Evolutionary conservation across 345 rosid genomes (phyloP).

Genomic region (Kandelia obovata): DNA sequence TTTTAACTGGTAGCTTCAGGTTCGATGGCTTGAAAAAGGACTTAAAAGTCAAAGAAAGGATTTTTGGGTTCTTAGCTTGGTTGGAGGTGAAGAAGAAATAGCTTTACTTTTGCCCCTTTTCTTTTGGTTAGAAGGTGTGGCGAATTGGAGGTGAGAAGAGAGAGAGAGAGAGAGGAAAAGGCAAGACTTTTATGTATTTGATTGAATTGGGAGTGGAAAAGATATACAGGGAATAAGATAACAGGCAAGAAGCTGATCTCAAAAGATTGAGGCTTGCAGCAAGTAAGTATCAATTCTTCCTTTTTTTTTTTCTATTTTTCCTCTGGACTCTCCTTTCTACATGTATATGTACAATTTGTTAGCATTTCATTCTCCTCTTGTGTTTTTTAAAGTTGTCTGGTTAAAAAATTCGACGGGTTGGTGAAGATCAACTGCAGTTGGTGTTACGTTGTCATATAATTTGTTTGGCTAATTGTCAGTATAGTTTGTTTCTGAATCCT

Average conservation of each 20-base stretch:
- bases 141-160: not conserved
- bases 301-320: not conserved
- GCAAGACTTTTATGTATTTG: not conserved
- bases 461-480: too few relatives aligned
- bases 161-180: slow-evolving; percentile 2
- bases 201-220: slow-evolving; percentile 5
- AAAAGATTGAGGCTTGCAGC: slow-evolving; percentile 26
- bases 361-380: too few relatives aligned
- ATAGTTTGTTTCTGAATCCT: too few relatives aligned
- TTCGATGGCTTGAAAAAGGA: not conserved
- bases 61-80: slow-evolving; percentile 3
- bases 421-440: too few relatives aligned
- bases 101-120: not conserved
- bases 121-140: not conserved
- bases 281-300: slow-evolving; percentile 40
- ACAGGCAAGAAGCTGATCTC: slow-evolving; percentile 18
- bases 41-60: slow-evolving; percentile 1
- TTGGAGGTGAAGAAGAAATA: not conserved
- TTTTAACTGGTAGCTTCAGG: not conserved
- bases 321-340: not conserved
- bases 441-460: too few relatives aligned
- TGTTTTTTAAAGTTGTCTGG: too few relatives aligned
- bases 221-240: slow-evolving; percentile 13
- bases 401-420: too few relatives aligned
- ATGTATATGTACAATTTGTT: too few relatives aligned